Percentiles rank a stretch among this genome's conserved stretches.
Evolutionary conservation across 169 alveolate species (phyloP).

Genomic region (Babesia microti): DNA sequence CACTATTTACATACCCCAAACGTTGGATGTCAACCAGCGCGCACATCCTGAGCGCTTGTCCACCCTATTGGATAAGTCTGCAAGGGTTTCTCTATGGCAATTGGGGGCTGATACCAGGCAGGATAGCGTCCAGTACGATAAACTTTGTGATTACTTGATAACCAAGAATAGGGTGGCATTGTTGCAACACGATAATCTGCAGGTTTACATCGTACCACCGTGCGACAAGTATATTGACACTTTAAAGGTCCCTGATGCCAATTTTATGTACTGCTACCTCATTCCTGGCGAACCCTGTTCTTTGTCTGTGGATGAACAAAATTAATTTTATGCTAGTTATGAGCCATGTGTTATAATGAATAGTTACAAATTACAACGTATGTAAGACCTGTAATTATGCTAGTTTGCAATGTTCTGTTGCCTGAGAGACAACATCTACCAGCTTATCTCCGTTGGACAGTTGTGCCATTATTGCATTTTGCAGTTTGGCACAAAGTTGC

Average conservation of each 20-base stretch:
- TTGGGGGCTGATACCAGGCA: constrained; percentile 50
- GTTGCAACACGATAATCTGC: constrained; percentile 43
- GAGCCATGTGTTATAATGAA: too few relatives aligned
- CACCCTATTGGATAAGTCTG: constrained; percentile 19
- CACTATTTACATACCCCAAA: constrained; percentile 26
- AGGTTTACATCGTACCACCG: constrained; percentile 59
- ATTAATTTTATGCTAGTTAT: too few relatives aligned
- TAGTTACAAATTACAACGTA: too few relatives aligned
- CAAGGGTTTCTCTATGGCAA: constrained; percentile 53
- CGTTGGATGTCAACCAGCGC: constrained; percentile 43
- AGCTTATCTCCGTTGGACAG: too few relatives aligned
- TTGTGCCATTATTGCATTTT: too few relatives aligned
- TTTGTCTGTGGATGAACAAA: too few relatives aligned
- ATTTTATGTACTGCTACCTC: constrained; percentile 58
- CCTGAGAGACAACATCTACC: too few relatives aligned
- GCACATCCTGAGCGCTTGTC: constrained; percentile 46
- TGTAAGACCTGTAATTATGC: too few relatives aligned
- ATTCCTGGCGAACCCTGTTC: constrained; percentile 20
- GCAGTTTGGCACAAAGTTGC: too few relatives aligned
- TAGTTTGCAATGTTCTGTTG: too few relatives aligned
- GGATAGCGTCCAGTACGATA: constrained; percentile 50
- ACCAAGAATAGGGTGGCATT: constrained; percentile 51
- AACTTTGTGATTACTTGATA: constrained; percentile 54
- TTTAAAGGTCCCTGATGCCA: constrained; percentile 48
- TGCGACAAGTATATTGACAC: constrained; percentile 19